Evolutionary conservation across 2,329 filamentous ascomycete species (phyloP), one percentile per base, ranked within the genome.

Genomic region (Aulographum hederae): DNA sequence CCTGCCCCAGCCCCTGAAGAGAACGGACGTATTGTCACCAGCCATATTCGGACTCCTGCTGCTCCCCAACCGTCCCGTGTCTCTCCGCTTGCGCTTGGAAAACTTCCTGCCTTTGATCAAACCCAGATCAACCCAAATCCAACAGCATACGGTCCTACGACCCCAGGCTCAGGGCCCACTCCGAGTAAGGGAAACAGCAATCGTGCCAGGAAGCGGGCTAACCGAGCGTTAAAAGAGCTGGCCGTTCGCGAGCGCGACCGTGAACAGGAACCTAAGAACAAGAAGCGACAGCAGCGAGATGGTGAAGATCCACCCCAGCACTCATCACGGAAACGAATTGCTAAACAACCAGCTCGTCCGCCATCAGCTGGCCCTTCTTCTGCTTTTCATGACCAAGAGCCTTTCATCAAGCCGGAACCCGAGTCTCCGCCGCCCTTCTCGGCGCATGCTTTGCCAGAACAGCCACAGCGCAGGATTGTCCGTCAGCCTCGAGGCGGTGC

Each of bases 11-110:
- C 8, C 21, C n/a, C 8, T n/a, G 21, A 25, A 25, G 8, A 25
- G 8, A 25, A 25, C 21, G 8, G 21, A 8, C 21, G 73, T 32
- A 58, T 85, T 35, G 63, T 85, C 43, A 71, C 73, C 46, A 74
- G 73, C 42, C 76, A 84, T 47, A 74, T 85, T 43, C 68, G 73
- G 31, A 74, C 73, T 21, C 77, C 76, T 26, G 57, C 76, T 46
- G 79, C 79, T 32, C 78, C 80, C 17, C 78, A 80, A 45, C 78
- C 80, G 32, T 72, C 73, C 30, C 75, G 79, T 46, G 71, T 71
- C 16, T 69, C 68, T 17, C 65, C 67, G 29, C 51, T 72, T 37
- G 61, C 67, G 34, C 56, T 60, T 28, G 50, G 61, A 34, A 69
- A 67, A 46, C 52, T 57, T 32, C 54, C 63, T 37, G 50, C 56